Conservation (phyloP, 305 asterid genomes). For the Solanum hybrid region DNA sequence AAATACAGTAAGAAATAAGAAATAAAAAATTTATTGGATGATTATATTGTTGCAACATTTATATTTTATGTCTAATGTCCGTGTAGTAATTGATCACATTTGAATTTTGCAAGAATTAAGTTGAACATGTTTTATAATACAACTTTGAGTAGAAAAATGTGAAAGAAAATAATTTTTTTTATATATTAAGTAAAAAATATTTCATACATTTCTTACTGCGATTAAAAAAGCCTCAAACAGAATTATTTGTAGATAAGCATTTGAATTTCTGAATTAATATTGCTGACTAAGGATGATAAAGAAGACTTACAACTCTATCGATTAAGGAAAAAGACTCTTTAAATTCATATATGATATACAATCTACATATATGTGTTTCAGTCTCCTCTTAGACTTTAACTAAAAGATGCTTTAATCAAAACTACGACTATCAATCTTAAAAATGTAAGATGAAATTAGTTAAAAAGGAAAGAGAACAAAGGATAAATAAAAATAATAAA, state of each 20-base stretch:
- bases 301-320: not conserved
- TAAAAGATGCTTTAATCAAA: not conserved
- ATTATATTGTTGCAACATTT: no score
- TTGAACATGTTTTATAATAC: not conserved
- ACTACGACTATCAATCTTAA: no score
- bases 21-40: no score
- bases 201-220: not conserved
- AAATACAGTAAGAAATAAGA: no score
- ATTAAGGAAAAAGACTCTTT: not conserved
- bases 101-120: not conserved
- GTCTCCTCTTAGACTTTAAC: not conserved
- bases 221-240: not conserved
- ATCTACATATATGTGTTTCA: not conserved
- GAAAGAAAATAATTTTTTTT: no score
- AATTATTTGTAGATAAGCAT: not conserved
- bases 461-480: not conserved
- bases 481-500: no score
- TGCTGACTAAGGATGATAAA: not conserved
- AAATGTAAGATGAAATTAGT: not conserved
- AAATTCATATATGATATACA: not conserved
- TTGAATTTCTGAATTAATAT: not conserved
- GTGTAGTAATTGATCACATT: not conserved
- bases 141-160: not conserved
- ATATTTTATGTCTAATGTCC: no score
- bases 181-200: not conserved